Conservation (phyloP, 1,139 yeast genomes). For the Hemisphaericaspora subhashii region DNA sequence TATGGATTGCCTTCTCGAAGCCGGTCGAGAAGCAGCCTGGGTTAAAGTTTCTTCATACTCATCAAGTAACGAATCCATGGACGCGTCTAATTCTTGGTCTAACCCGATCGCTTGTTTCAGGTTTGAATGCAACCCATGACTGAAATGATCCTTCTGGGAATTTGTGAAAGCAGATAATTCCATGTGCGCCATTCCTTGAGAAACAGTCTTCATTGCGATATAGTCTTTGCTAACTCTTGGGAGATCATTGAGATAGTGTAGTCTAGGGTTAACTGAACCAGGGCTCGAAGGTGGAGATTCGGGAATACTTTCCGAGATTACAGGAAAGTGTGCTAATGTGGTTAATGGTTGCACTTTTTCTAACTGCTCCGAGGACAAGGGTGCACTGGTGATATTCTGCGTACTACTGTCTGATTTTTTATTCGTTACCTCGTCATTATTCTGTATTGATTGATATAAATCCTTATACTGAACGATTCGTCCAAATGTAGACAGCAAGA, state of each 20-base stretch:
- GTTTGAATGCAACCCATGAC: neutral
- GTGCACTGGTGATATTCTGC: no score
- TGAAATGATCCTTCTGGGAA: neutral
- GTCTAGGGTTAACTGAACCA: neutral
- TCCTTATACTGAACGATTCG: conserved; percentile 49
- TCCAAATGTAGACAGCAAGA: conserved; percentile 40
- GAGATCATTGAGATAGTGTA: conserved; percentile 20
- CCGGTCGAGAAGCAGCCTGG: conserved; percentile 30
- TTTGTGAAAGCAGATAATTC: neutral
- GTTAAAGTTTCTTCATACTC: conserved; percentile 49
- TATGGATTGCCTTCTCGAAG: conserved; percentile 30
- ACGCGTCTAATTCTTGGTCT: conserved; percentile 28
- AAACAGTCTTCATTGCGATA: neutral
- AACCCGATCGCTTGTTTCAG: neutral
- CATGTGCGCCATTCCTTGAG: neutral
- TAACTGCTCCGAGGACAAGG: no score
- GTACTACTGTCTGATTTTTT: neutral
- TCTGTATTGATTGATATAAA: conserved; percentile 21
- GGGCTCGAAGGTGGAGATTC: conserved; percentile 52
- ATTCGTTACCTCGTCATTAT: neutral
- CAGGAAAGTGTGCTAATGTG: neutral
- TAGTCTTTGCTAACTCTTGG: conserved; percentile 21
- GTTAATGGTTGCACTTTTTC: conserved; percentile 3
- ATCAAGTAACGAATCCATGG: conserved; percentile 54
- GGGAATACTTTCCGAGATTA: conserved; percentile 29